Base-by-base conservation (phyloP, 768 basidiomycete species). In the Leccinum sublutescens region DNA sequence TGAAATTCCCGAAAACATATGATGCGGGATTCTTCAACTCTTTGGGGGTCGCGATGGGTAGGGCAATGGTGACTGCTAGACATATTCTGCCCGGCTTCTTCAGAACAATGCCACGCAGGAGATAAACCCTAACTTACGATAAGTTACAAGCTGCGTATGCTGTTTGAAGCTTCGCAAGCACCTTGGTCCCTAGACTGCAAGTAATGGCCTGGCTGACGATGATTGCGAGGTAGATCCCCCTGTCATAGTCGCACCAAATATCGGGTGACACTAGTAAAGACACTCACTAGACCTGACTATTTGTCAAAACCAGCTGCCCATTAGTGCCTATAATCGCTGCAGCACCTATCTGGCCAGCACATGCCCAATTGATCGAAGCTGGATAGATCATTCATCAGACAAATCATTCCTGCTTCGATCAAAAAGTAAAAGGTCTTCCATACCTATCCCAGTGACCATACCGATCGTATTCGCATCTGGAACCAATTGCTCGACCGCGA, bases 91-190 rank as follows among this genome's bases (percentile, higher is more conserved):
- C 31, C 33, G 19, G 11, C 3, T 14, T 17, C 10, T 38, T 55
- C 38, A 61, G 49, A 29, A 25, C 10, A 27, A 29, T 7, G 11
- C 27, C 27, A 12, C 29, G 17, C 25, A 50, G 7, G 10, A 29
- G 10, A 1, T 21, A 29, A 23, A 36, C 33, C 12, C 14, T 4
- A 14, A 62, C 74, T 52, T 64, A 74, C 69, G 75, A n/a, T 3
- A 80, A 67, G 58, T 82, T 82, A 33, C 75, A 68, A 6, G 73
- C 52, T 9, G 79, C 73, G 48, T 77, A 80, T 10, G 79, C 72
- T 11, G 77, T 82, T 66, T 91, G 89, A n/a, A 91, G 67, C 19
- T 86, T 77, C 1, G 88, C 89, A 17, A 92, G 75, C 21, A 85
- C 64, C 17, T 75, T 72, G 2, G 89, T 88, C 14, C 82, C 87